Evolutionary conservation across 2,329 filamentous ascomycete genomes (phyloP).

Genomic region (Pyricularia sp.): DNA sequence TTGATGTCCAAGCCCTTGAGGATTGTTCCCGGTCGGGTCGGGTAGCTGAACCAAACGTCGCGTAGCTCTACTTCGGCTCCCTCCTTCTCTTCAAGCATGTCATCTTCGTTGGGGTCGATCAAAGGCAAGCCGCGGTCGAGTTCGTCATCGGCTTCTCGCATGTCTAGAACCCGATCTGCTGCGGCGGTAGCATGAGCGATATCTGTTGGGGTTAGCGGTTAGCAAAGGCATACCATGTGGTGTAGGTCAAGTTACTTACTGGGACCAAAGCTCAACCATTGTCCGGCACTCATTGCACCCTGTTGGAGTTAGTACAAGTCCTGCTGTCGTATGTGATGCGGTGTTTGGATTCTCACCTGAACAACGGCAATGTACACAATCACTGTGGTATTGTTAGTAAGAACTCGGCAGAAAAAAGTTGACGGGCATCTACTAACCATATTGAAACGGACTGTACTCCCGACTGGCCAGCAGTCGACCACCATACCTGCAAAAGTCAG

Average conservation of each 20-base stretch:
- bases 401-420: no score
- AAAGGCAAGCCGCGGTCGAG: neutral
- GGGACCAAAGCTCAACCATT: slow-evolving; percentile 22
- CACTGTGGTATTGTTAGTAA: slow-evolving; percentile 8
- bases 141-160: slow-evolving; percentile 23
- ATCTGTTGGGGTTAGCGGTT: neutral
- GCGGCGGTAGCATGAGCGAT: slow-evolving; percentile 42
- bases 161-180: slow-evolving; percentile 45
- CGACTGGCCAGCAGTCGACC: slow-evolving; percentile 16
- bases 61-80: slow-evolving; percentile 44
- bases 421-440: slow-evolving; percentile 6
- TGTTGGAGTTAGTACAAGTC: slow-evolving; percentile 6
- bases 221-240: neutral
- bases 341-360: slow-evolving; percentile 11
- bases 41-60: slow-evolving; percentile 46
- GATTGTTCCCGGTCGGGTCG: slow-evolving; percentile 40
- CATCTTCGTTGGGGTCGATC: slow-evolving; percentile 17
- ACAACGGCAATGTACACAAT: slow-evolving; percentile 24
- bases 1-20: slow-evolving; percentile 1
- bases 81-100: slow-evolving; percentile 17
- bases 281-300: slow-evolving; percentile 21
- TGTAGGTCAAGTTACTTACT: slow-evolving; percentile 12
- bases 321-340: neutral
- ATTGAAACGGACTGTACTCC: slow-evolving; percentile 20
- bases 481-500: slow-evolving; percentile 16